A percentile compares a stretch with the other conserved stretches of the same genome.
These are phyloP conservation scores for Piper longum DNA, from an alignment of 164 flowering plant species.

Conservation along the genomic window DNA sequence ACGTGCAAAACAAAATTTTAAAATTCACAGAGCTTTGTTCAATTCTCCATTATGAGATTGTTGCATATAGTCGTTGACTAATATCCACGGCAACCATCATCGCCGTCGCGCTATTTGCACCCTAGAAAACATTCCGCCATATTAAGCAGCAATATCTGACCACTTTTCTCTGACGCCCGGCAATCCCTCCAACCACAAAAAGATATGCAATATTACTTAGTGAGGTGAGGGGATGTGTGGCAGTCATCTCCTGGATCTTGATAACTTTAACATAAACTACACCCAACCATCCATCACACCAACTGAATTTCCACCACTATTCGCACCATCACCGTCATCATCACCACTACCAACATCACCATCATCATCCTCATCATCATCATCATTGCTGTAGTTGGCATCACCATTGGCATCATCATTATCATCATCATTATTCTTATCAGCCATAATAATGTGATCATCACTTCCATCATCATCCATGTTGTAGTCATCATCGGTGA, in stretches of 20 bases:
- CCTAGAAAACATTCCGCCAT: background rate
- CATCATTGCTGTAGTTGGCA: background rate
- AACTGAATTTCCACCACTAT: background rate
- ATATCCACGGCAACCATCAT: too few relatives aligned
- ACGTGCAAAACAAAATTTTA: too few relatives aligned
- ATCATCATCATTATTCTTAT: too few relatives aligned
- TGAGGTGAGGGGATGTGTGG: background rate
- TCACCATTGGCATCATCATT: background rate
- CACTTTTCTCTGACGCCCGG: background rate
- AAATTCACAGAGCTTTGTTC: too few relatives aligned
- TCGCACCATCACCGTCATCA: constrained; percentile 1
- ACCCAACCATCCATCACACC: background rate
- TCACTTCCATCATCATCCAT: background rate
- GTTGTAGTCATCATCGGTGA: constrained; percentile 1
- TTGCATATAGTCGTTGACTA: too few relatives aligned
- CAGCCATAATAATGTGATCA: too few relatives aligned
- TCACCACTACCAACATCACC: background rate
- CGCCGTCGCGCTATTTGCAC: background rate
- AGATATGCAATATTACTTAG: constrained; percentile 6
- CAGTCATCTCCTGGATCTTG: background rate
- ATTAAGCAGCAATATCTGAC: background rate
- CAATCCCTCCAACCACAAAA: background rate
- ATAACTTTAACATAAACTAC: background rate
- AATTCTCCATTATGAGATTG: too few relatives aligned
- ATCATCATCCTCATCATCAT: background rate